These are phyloP conservation scores for Cutaneotrichosporon spelunceum DNA, from an alignment of 1,284 basidiomycete genomes.

Conservation along the genomic window DNA sequence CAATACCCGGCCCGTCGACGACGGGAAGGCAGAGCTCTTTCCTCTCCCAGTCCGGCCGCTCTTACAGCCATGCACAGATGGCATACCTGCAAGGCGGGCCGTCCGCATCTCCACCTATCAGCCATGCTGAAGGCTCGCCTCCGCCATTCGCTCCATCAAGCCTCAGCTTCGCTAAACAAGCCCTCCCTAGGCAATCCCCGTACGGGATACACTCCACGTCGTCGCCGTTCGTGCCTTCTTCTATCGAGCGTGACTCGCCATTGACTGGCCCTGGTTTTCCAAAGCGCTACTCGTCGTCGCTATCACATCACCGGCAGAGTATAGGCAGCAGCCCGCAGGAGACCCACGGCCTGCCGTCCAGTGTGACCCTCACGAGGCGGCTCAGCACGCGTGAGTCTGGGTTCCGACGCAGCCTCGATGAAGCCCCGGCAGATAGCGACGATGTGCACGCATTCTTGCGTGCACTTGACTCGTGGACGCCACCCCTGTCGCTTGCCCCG, in stretches of 20 bases:
- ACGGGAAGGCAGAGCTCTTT: constrained; percentile 41
- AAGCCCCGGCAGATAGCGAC: constrained; percentile 36
- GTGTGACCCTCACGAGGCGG: constrained; percentile 24
- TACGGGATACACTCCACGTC: constrained; percentile 26
- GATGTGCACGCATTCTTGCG: constrained; percentile 50
- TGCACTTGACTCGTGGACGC: constrained; percentile 45
- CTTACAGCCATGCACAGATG: constrained; percentile 49
- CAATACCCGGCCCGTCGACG: constrained; percentile 11
- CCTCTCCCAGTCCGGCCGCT: constrained; percentile 49
- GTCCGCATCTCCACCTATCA: constrained; percentile 28
- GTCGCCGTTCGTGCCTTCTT: constrained; percentile 40
- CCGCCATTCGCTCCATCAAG: constrained; percentile 29
- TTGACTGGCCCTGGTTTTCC: constrained; percentile 18
- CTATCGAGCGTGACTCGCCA: constrained; percentile 33
- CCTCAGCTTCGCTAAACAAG: constrained; percentile 43
- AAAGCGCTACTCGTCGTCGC: constrained; percentile 45
- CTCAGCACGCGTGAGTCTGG: constrained; percentile 38
- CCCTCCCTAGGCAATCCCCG: constrained; percentile 26
- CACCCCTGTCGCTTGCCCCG: constrained; percentile 29
- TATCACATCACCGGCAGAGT: constrained; percentile 26
- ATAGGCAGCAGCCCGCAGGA: constrained; percentile 22
- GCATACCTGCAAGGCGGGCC: constrained; percentile 36
- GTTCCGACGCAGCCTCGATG: constrained; percentile 36
- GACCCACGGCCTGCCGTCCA: background rate
- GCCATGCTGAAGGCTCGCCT: constrained; percentile 23